Base-by-base conservation (phyloP, 192 early-diverging fungal genomes). In the Dissophora ornata region DNA sequence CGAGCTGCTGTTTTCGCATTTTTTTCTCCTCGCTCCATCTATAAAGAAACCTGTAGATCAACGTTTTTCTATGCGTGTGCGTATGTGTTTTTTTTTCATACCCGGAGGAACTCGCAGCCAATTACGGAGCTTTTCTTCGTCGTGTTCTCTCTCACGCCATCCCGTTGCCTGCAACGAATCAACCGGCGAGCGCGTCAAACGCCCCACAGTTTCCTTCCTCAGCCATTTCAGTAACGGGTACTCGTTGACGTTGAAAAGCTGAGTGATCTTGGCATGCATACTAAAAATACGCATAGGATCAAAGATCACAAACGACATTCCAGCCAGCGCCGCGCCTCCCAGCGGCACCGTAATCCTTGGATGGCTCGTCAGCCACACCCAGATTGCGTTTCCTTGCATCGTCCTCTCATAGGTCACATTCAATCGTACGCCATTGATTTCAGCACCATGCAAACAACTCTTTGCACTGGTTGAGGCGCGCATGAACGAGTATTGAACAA, bases 241-340 rank as follows among this genome's bases (percentile, higher is more conserved):
- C 48, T 87, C 84, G 52, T 86, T 77, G 50, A 90, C 50, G 54
- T 90, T 90, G 75, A 93, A 97, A 21, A 95, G 83, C 29, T 92
- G 89, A 0, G 95, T 95, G 46, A 94, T 82, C 80, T 92, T 91
- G 74, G 95, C 94, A 33, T 87, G 88, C 66, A 97, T 92, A 68
- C 89, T 94, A 66, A 96, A 97, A 44, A 91, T 85, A 40, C 97
- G 90, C 56, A 96, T 85, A 2, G 97, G 96, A 55, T 97, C 97
- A 80, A 98, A 97, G 19, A 95, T 70, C 24, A 89, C 84, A 75
- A 95, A 96, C 13, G 91, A 87, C 16, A 96, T 68, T 11, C 85
- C 89, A 0, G 95, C 94, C 15, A 94, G 69, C n/a, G 91, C 53
- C 26, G 46, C 36, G 57, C 57, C 73, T 3, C 64, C 73, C 3